Conservation (phyloP, 2,329 filamentous ascomycete species). For the Cercospora sojina region DNA sequence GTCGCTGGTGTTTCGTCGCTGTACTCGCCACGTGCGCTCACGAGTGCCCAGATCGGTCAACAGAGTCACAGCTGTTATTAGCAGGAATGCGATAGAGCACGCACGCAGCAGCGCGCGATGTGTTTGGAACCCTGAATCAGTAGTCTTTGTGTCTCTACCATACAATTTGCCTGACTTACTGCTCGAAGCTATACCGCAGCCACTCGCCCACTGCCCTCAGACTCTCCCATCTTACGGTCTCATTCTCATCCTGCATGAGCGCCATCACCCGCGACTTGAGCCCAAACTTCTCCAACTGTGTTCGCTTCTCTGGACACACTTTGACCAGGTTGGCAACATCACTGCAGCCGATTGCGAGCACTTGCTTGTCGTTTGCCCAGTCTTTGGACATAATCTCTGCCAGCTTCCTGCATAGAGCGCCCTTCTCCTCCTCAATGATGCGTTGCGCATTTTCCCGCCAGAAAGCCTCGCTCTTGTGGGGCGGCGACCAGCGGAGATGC, state of each 20-base stretch:
- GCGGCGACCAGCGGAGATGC: conserved; percentile 88
- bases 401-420: conserved; percentile 73
- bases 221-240: conserved; percentile 90
- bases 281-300: conserved; percentile 76
- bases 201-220: conserved; percentile 78
- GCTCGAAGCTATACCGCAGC: conserved; percentile 68
- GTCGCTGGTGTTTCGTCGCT: neutral
- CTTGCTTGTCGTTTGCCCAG: conserved; percentile 81
- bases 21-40: neutral
- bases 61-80: neutral
- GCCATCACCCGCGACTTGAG: conserved; percentile 89
- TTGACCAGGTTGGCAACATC: conserved; percentile 86
- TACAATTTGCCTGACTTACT: conserved; percentile 15
- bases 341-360: conserved; percentile 88
- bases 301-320: conserved; percentile 80
- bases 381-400: conserved; percentile 81
- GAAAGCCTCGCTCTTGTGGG: conserved; percentile 81
- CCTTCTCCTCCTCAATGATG: conserved; percentile 80
- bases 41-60: neutral
- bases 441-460: conserved; percentile 88
- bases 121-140: neutral
- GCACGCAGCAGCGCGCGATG: neutral
- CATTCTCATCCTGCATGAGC: conserved; percentile 85
- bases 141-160: neutral
- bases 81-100: neutral